Conservation (phyloP, 192 early-diverging fungal species). For the Cladochytrium replicatum region DNA sequence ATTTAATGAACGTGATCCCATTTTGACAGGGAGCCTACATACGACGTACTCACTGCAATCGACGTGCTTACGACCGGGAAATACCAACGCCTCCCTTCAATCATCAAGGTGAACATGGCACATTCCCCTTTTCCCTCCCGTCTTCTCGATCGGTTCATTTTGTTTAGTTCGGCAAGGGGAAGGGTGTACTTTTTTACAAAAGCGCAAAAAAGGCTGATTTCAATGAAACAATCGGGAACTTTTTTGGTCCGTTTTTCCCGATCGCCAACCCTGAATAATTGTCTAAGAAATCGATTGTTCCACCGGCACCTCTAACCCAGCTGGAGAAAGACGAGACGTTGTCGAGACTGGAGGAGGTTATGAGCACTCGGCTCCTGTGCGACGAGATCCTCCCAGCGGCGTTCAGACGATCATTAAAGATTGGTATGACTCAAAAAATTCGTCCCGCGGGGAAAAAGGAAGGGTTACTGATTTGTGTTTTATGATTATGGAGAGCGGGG, state of each 20-base stretch:
- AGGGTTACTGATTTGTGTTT: constrained; percentile 12
- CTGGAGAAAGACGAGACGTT: constrained; percentile 53
- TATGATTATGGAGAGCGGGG: constrained; percentile 40
- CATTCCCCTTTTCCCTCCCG: background rate
- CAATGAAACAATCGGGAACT: no score
- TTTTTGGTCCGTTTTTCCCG: no score
- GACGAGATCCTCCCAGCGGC: constrained; percentile 57
- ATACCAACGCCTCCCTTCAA: constrained; percentile 67
- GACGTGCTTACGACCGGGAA: constrained; percentile 78
- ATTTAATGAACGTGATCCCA: background rate
- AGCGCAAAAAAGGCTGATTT: constrained; percentile 21
- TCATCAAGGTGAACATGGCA: constrained; percentile 56
- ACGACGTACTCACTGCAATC: constrained; percentile 71
- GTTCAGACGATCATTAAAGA: constrained; percentile 14
- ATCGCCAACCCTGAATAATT: no score
- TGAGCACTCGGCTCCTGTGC: constrained; percentile 59
- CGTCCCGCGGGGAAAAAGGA: constrained; percentile 48
- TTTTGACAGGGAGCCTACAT: constrained; percentile 55
- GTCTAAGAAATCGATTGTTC: constrained; percentile 23
- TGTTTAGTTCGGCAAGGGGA: background rate
- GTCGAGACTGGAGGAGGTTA: constrained; percentile 54
- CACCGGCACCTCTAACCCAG: constrained; percentile 44
- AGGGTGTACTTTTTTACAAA: background rate
- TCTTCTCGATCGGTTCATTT: background rate
- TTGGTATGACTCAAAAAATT: constrained; percentile 7